A percentile compares a stretch with the other conserved stretches of the same genome.
These are phyloP conservation scores for Hortaea werneckii DNA, from an alignment of 2,329 filamentous ascomycete genomes.

Conservation along the genomic window DNA sequence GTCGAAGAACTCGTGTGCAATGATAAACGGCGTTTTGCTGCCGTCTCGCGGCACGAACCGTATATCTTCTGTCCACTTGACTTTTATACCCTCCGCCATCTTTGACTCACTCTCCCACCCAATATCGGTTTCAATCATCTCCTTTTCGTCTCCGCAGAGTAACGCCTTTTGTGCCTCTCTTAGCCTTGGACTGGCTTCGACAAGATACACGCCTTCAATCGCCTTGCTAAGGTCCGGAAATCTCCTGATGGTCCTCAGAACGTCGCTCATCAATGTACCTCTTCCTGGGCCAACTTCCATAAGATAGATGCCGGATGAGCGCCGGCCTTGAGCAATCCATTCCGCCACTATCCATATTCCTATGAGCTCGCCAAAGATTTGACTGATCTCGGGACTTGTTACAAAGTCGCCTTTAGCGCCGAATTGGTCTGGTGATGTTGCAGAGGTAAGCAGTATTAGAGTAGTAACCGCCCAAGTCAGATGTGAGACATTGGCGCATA, in stretches of 20 bases:
- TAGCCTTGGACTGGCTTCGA: conserved; percentile 81
- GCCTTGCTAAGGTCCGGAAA: conserved; percentile 69
- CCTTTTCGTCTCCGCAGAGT: conserved; percentile 60
- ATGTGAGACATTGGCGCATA: conserved; percentile 97
- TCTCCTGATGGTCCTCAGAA: conserved; percentile 76
- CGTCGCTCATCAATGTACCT: conserved; percentile 94
- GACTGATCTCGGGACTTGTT: conserved; percentile 93
- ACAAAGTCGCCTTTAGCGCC: conserved; percentile 92
- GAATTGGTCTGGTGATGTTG: conserved; percentile 68
- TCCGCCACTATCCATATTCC: conserved; percentile 93
- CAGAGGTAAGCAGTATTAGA: conserved; percentile 47
- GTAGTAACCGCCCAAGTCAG: conserved; percentile 86
- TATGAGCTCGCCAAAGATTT: conserved; percentile 89
- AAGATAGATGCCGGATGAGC: conserved; percentile 65
- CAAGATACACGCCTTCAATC: conserved; percentile 81
- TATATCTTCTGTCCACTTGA: conserved; percentile 86
- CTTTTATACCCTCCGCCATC: conserved; percentile 56
- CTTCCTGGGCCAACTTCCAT: conserved; percentile 91
- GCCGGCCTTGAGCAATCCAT: conserved; percentile 84
- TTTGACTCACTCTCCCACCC: conserved; percentile 69
- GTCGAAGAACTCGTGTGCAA: conserved; percentile 98
- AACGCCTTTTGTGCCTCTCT: conserved; percentile 67
- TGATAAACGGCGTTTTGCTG: conserved; percentile 74
- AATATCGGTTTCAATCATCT: conserved; percentile 58
- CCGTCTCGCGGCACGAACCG: conserved; percentile 61